Percentiles rank a stretch among this genome's conserved stretches.
These are phyloP conservation scores for Rhododendron simsii DNA, from an alignment of 148 eudicot species.

Conservation along the genomic window DNA sequence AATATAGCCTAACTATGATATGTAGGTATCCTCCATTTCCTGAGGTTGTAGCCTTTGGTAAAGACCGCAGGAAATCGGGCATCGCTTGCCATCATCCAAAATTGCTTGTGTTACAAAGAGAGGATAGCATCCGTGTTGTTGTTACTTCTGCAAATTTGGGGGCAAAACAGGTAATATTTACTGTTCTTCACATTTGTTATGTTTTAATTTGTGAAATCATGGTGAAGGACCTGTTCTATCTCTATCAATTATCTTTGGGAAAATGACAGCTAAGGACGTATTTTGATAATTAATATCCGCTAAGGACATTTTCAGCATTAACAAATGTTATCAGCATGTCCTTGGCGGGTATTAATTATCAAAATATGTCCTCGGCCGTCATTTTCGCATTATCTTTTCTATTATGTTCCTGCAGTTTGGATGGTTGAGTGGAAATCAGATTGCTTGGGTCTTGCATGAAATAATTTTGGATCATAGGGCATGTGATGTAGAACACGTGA, in stretches of 20 bases:
- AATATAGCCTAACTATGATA: slow-evolving; percentile 19
- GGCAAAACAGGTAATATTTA: slow-evolving; percentile 60
- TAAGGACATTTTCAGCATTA: too few relatives aligned
- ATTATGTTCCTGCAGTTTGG: background rate
- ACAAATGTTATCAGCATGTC: too few relatives aligned
- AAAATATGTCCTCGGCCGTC: too few relatives aligned
- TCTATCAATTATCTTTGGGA: background rate
- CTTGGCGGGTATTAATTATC: too few relatives aligned
- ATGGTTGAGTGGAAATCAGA: background rate
- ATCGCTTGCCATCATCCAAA: slow-evolving; percentile 97
- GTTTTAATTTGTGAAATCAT: background rate
- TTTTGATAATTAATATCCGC: too few relatives aligned
- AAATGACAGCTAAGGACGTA: too few relatives aligned
- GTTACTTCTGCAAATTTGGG: slow-evolving; percentile 87
- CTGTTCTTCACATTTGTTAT: background rate
- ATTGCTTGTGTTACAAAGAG: slow-evolving; percentile 74
- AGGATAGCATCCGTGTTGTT: slow-evolving; percentile 64
- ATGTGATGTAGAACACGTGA: too few relatives aligned
- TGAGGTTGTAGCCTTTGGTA: slow-evolving; percentile 79
- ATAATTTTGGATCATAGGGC: background rate
- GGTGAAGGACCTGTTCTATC: background rate
- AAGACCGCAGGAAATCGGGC: slow-evolving; percentile 66
- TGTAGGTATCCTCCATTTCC: slow-evolving; percentile 89
- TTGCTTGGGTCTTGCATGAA: background rate
- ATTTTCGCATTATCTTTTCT: background rate